Base-by-base conservation (phyloP, 192 early-diverging fungal genomes). In the Rhizophlyctis rosea region DNA sequence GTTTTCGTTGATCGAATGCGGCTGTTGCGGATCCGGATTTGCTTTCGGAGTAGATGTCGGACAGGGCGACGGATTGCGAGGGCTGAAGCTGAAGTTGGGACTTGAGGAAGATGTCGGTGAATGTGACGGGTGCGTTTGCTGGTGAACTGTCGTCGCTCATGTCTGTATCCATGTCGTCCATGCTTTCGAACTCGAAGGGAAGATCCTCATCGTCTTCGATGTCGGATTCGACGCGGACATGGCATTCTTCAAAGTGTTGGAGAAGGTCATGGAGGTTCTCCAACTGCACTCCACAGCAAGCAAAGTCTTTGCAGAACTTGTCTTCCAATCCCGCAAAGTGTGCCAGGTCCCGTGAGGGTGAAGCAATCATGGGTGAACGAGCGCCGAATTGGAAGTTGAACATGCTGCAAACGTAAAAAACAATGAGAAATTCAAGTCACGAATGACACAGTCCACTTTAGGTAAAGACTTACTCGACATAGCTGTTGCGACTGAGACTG, bases 171-270 rank as follows among this genome's bases (percentile, higher is more conserved):
- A 81, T 76, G 2, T 74, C 75, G 52, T 80, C 64, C 70, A 65
- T 67, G 54, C 48, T 57, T 21, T 75, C 71, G 50, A 79, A 54
- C 30, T 71, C 75, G 34, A 78, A 78, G n/a, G 73, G 73, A 28
- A 74, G 49, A 35, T 83, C 84, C 47, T 90, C 88, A 59, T 95
- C 92, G 35, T 72, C 69, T 27, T 84, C 82, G 54, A 85, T 75
- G 59, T 97, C 95, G 11, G 90, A 86, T 71, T 94, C 94, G 47
- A 93, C 82, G 32, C 85, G 85, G 27, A 93, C 91, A 62, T 97
- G 95, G 67, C 83, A 85, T 68, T 98, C 95, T 77, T 98, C 95
- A 69, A 91, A 95, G 73, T 98, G 95, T 75, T 94, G 92, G 30
- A 98, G 75, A 49, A 98, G 88, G 63, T 92, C 94, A 78, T 98